phyloP scores from a whole-genome alignment of 345 rosid genomes.

The Eucalyptus polybractea region DNA sequence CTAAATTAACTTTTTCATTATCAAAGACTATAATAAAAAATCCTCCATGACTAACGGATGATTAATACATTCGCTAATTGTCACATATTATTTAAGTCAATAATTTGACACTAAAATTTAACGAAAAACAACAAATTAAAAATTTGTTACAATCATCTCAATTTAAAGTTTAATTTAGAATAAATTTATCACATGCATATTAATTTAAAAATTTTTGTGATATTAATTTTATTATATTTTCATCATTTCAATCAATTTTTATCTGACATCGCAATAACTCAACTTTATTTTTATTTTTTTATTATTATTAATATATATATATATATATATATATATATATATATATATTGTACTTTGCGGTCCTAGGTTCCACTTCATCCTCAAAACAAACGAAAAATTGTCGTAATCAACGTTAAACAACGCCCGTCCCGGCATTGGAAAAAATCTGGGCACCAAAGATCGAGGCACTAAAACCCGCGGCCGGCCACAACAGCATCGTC shows the following conservation, averaged over 20 bases:
- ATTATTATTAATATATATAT: no score
- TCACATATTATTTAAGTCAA: no score
- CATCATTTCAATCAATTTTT: not conserved
- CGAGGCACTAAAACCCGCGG: not conserved
- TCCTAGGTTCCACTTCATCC: not conserved
- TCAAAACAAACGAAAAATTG: not conserved
- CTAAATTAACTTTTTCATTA: fast-evolving
- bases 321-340: no score
- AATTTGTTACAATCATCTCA: fast-evolving
- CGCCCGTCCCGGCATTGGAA: not conserved
- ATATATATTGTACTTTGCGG: not conserved
- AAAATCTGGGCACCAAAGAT: not conserved
- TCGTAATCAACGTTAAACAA: not conserved
- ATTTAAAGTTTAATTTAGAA: no score
- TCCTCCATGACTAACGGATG: fast-evolving
- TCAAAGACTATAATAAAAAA: no score
- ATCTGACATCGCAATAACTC: not conserved
- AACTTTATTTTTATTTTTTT: not conserved
- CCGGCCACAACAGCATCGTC: not conserved
- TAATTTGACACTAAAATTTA: no score
- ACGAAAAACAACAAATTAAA: no score
- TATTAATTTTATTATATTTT: not conserved
- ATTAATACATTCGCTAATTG: fast-evolving
- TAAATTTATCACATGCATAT: fast-evolving
- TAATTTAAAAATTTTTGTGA: fast-evolving